Evolutionary conservation across 2,329 filamentous ascomycete species (phyloP), one percentile per base, ranked within the genome.

Genomic region (Corynespora cassiicola): DNA sequence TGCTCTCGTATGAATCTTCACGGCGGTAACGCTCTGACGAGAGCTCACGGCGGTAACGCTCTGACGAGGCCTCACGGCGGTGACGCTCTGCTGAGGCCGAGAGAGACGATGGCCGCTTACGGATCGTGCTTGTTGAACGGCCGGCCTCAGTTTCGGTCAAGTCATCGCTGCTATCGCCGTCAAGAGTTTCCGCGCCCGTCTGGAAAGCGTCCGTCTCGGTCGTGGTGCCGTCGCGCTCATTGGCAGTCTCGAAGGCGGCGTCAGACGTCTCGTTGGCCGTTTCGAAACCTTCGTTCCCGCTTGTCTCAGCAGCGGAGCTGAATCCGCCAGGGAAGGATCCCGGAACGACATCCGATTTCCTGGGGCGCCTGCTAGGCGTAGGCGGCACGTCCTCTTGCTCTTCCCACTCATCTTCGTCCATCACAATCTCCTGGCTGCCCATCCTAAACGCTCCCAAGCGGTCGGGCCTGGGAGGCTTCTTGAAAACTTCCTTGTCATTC

Each of bases 141-240:
- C 56, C 73, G 36, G 76, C 79, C 65, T 96, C 92, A 1, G 91
- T 97, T 70, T 96, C 92, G 1, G 90, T 95, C 31, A 87, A 75
- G 52, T 90, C 87, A 45, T 90, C 89, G 39, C 83, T 87, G 59
- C 85, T 90, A 11, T 89, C 87, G 56, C 78, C 78, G 36, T 75
- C 77, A 48, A 84, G 71, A 45, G 77, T 83, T 63, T 97, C 94
- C 11, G 84, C 82, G n/a, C 88, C 90, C 4, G 92, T 96, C 65
- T 95, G 88, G 81, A 97, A 97, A 48, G 90, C 90, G 54, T 97
- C 92, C 8, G 90, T 95, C 70, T 95, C 91, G 0, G 90, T 96
- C 9, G 76, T 81, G 6, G 74, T 79, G 38, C 60, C 68, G 19
- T 80, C 80, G 18, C 84, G 83, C 68, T 96, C 92, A 58, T 95